Conservation (phyloP, 2,329 filamentous ascomycete genomes). For the Hysterium pulicare region DNA sequence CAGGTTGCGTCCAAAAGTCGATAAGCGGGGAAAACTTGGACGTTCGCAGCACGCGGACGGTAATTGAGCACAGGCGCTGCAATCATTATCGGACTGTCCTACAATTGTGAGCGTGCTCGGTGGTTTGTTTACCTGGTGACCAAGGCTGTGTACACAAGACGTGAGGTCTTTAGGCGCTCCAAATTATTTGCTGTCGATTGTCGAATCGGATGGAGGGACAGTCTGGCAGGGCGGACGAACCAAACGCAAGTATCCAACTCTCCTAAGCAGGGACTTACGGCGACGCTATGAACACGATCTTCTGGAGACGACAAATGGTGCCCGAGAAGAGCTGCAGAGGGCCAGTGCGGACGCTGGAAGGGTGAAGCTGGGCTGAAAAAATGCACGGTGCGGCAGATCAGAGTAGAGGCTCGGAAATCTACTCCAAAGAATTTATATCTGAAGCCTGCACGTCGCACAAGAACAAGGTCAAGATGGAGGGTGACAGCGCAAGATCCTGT, state of each 20-base stretch:
- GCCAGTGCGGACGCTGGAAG: slow-evolving; percentile 6
- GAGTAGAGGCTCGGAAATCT: neutral
- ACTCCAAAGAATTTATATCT: too few species aligned
- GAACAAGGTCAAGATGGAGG: slow-evolving; percentile 5
- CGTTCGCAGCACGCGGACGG: slow-evolving; percentile 7
- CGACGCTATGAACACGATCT: slow-evolving; percentile 18
- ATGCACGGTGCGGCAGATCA: neutral
- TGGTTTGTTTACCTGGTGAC: slow-evolving; percentile 20
- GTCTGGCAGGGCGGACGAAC: slow-evolving; percentile 17
- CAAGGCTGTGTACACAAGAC: slow-evolving; percentile 5
- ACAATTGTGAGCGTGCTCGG: slow-evolving; percentile 8
- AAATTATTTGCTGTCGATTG: slow-evolving; percentile 9
- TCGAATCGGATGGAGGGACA: slow-evolving; percentile 21
- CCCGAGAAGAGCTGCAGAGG: slow-evolving; percentile 8
- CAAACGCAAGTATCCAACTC: slow-evolving; percentile 12
- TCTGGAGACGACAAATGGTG: slow-evolving; percentile 17
- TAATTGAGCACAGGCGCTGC: slow-evolving; percentile 11
- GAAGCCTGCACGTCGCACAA: slow-evolving; percentile 27
- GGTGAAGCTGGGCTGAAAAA: neutral
- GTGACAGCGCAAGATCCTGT: slow-evolving; percentile 11
- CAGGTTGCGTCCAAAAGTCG: slow-evolving; percentile 17
- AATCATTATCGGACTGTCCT: slow-evolving; percentile 13
- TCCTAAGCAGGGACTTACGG: slow-evolving; percentile 15
- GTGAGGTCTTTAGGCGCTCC: slow-evolving; percentile 7
- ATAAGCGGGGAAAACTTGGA: slow-evolving; percentile 20